Base-by-base conservation (phyloP, 805 yeast genomes). In the Priceomyces melissophilus region DNA sequence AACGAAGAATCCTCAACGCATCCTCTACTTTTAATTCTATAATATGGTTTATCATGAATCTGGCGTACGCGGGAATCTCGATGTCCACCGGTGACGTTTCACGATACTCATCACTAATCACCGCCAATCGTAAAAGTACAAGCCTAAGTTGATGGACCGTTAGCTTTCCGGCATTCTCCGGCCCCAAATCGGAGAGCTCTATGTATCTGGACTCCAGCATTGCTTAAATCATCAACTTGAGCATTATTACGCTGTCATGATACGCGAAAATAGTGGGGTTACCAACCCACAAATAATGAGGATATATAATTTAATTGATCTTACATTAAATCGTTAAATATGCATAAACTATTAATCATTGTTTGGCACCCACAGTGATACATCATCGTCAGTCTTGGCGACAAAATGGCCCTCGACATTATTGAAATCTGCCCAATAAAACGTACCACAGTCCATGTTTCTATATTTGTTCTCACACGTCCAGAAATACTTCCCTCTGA, bases 401-500 rank as follows among this genome's bases (percentile, higher is more conserved):
- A 55, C 49, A 17, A 60, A 56, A 30, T 63, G 55, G n/a, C 54
- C 55, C 2, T 63, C 52, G 3, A 44, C 48, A 12, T 61, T 54
- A 4, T 33, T 38, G 42, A 78, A 76, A 40, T 74, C 67, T 0
- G 81, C 82, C 69, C 73, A 77, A 41, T 71, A 63, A 37, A 74
- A 71, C 1, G 75, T 69, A 2, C 70, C 60, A 44, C 85, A 79
- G 16, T 71, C 75, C 27, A 63, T 61, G 32, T 67, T 68, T 35
- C 52, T 55, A 48, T 75, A 76, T 15, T 63, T 55, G 4, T 70
- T 60, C 41, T 73, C 72, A 50, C 93, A 84, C 49, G 71, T 67
- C 90, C 91, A 84, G 15, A 81, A 73, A 50, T 84, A 84, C 40
- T 69, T 68, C 3, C 85, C 85, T 42, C 79, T 61, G 9, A 63